Percentiles rank a stretch among this genome's conserved stretches.
These are phyloP conservation scores for Pythium aphanidermatum DNA, from an alignment of 352 stramenopile species.

Conservation along the genomic window DNA sequence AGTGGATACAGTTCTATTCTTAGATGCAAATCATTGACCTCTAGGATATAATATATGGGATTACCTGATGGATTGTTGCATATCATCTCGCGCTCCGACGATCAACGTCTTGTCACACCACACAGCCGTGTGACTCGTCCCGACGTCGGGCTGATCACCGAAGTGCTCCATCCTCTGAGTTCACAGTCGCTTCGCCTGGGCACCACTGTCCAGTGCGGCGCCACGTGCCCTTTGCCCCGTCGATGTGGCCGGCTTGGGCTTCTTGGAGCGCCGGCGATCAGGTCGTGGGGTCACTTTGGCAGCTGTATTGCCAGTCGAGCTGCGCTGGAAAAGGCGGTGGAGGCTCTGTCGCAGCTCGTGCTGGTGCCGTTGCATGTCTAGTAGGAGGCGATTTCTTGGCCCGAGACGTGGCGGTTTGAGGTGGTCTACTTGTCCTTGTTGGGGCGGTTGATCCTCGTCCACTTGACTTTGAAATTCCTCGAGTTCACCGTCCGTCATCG, in stretches of 20 bases:
- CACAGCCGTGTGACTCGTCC: neutral
- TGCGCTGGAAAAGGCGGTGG: constrained; percentile 9
- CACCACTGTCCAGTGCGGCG: too few species aligned
- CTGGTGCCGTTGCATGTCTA: constrained; percentile 19
- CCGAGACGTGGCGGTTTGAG: neutral
- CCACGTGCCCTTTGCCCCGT: too few species aligned
- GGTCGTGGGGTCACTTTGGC: neutral
- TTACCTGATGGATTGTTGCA: too few species aligned
- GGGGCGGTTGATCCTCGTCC: neutral
- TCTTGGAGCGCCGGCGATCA: too few species aligned
- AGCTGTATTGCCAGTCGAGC: too few species aligned
- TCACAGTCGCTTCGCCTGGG: too few species aligned
- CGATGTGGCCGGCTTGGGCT: too few species aligned
- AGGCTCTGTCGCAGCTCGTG: constrained; percentile 18
- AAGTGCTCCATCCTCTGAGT: too few species aligned
- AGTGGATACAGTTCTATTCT: too few species aligned
- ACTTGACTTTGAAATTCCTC: constrained; percentile 13
- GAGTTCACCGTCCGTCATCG: constrained; percentile 21
- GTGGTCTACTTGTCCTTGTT: neutral
- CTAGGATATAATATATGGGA: too few species aligned
- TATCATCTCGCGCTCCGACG: neutral
- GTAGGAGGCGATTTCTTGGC: constrained; percentile 1
- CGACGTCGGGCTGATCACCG: constrained; percentile 1
- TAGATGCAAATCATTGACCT: too few species aligned
- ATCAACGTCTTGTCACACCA: constrained; percentile 3